A percentile compares a stretch with the other conserved stretches of the same genome.
Evolutionary conservation across 176 grass and related monocot species (phyloP).

Genomic region (Raddia distichophylla): DNA sequence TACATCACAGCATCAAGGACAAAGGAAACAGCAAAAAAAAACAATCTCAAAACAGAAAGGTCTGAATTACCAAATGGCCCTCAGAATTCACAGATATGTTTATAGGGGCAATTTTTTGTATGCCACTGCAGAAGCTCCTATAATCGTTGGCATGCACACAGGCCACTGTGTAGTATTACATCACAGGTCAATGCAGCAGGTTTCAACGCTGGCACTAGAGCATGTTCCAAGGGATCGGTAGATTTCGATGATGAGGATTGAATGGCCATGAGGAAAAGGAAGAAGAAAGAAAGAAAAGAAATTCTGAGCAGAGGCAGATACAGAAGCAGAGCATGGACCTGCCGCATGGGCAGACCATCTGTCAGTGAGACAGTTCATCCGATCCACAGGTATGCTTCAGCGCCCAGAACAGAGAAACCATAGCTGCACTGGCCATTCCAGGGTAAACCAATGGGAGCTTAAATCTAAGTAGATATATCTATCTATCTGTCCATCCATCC

Average conservation of each 20-base stretch:
- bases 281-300: background rate
- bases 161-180: background rate
- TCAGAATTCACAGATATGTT: constrained; percentile 30
- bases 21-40: background rate
- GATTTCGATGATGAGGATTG: too few relatives aligned
- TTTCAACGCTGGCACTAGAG: constrained; percentile 35
- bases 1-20: background rate
- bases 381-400: background rate
- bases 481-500: constrained; percentile 17
- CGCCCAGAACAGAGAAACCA: constrained; percentile 38
- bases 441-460: background rate
- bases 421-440: constrained; percentile 39
- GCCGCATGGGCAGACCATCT: background rate
- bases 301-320: background rate
- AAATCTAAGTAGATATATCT: constrained; percentile 32
- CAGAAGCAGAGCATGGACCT: background rate
- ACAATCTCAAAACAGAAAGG: background rate
- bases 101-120: too few relatives aligned
- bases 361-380: background rate
- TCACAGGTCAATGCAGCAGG: constrained; percentile 24
- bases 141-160: too few relatives aligned
- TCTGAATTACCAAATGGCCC: constrained; percentile 5
- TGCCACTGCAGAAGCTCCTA: too few relatives aligned
- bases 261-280: background rate
- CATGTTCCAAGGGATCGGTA: background rate